phyloP scores from a whole-genome alignment of 768 basidiomycete genomes.

The Porpolomopsis calyptriformis region DNA sequence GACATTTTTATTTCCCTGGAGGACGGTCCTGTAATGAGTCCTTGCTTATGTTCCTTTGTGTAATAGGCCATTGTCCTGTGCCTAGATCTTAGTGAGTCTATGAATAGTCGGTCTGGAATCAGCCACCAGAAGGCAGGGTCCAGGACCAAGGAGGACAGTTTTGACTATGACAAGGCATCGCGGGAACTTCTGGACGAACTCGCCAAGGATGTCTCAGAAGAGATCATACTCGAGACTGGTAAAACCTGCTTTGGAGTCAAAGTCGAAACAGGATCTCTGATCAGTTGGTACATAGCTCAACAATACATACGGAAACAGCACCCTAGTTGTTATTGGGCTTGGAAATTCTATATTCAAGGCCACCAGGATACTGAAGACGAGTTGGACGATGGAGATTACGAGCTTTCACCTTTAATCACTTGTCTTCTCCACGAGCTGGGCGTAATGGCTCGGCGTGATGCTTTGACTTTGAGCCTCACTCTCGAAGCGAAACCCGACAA shows the following conservation, averaged over 20 bases:
- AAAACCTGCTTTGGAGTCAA: neutral
- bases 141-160: neutral
- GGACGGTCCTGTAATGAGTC: neutral
- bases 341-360: slow-evolving; percentile 4
- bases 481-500: neutral
- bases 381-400: neutral
- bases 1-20: neutral
- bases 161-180: slow-evolving; percentile 7
- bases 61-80: slow-evolving; percentile 20
- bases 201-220: neutral
- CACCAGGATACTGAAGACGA: neutral
- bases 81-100: slow-evolving; percentile 19
- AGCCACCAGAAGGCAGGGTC: slow-evolving; percentile 2
- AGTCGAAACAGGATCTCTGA: neutral
- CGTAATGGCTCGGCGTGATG: slow-evolving; percentile 6
- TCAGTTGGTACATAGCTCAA: slow-evolving; percentile 7
- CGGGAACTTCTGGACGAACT: neutral
- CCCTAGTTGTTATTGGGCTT: slow-evolving; percentile 8
- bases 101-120: slow-evolving; percentile 16
- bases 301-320: slow-evolving; percentile 7
- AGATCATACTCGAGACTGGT: slow-evolving; percentile 9
- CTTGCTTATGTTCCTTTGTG: neutral
- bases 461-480: neutral
- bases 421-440: slow-evolving; percentile 5
- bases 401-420: neutral